Conservation (phyloP, 768 basidiomycete genomes). For the Bullera alba region DNA sequence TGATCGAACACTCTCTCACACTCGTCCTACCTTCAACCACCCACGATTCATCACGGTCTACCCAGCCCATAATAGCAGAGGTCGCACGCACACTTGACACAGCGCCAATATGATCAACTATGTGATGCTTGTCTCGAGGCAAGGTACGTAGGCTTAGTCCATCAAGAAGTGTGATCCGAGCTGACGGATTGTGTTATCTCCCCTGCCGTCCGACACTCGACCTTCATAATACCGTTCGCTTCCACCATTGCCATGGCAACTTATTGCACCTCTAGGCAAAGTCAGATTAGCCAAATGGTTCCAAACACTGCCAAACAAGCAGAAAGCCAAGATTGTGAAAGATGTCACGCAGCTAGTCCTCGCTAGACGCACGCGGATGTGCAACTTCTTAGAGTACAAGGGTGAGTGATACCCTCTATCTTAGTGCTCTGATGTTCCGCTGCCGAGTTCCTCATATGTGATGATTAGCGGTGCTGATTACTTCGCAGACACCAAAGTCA, state of each 20-base stretch:
- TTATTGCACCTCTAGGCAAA: conserved; percentile 57
- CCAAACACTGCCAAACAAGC: conserved; percentile 68
- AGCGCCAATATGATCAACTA: conserved; percentile 61
- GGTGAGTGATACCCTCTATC: conserved; percentile 51
- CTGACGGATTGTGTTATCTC: neutral
- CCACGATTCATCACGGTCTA: too few species aligned
- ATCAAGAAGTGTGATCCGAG: too few species aligned
- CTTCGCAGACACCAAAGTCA: conserved; percentile 69
- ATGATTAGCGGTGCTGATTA: neutral
- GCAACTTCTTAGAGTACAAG: conserved; percentile 95
- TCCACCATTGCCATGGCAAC: neutral
- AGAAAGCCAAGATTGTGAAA: conserved; percentile 84
- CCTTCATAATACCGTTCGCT: neutral
- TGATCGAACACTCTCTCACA: too few species aligned
- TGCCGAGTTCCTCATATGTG: neutral
- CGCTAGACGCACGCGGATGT: conserved; percentile 80
- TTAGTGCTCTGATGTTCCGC: neutral
- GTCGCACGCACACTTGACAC: too few species aligned
- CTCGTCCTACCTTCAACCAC: too few species aligned
- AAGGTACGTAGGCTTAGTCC: conserved; percentile 58
- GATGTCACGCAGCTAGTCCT: conserved; percentile 91
- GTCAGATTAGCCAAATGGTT: conserved; percentile 96
- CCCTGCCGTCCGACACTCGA: neutral
- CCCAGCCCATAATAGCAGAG: too few species aligned
- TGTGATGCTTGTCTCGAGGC: conserved; percentile 84